Percentiles rank a stretch among this genome's conserved stretches.
Conservation (phyloP, 805 yeast genomes). For the Myxozyma lipomycoides region DNA sequence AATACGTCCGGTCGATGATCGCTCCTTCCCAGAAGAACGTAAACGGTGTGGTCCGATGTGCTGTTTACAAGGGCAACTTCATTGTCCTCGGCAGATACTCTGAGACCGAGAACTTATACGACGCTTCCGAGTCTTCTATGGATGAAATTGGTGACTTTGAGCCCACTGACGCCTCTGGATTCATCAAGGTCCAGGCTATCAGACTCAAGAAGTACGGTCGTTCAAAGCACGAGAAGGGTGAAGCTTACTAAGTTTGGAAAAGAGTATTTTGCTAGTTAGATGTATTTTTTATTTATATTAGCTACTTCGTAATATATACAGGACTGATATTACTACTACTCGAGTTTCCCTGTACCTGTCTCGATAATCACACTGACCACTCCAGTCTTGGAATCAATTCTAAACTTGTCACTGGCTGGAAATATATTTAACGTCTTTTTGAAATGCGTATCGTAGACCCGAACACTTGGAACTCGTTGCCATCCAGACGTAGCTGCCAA, state of each 20-base stretch:
- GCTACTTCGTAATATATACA: neutral
- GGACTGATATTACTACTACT: neutral
- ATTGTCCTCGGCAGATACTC: slow-evolving; percentile 89
- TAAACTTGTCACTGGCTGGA: slow-evolving; percentile 40
- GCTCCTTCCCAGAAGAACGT: slow-evolving; percentile 92
- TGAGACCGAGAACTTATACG: slow-evolving; percentile 92
- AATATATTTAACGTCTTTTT: slow-evolving; percentile 57
- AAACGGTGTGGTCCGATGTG: slow-evolving; percentile 92
- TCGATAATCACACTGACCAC: slow-evolving; percentile 20
- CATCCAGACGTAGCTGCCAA: slow-evolving; percentile 30
- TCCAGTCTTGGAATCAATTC: slow-evolving; percentile 26
- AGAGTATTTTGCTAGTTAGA: neutral
- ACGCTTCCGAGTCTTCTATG: slow-evolving; percentile 98
- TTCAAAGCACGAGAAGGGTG: slow-evolving; percentile 79
- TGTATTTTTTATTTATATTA: neutral
- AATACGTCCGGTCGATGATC: slow-evolving; percentile 89
- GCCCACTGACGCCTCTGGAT: slow-evolving; percentile 95
- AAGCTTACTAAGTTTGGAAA: slow-evolving; percentile 33
- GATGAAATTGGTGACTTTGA: slow-evolving; percentile 97
- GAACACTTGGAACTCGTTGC: slow-evolving; percentile 53
- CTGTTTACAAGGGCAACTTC: slow-evolving; percentile 87
- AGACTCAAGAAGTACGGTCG: slow-evolving; percentile 98
- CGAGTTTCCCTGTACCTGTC: neutral
- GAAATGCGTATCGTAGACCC: slow-evolving; percentile 65
- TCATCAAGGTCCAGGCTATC: slow-evolving; percentile 96